Evolutionary conservation across 2,329 filamentous ascomycete species (phyloP).

Genomic region (Alternaria infectoria): DNA sequence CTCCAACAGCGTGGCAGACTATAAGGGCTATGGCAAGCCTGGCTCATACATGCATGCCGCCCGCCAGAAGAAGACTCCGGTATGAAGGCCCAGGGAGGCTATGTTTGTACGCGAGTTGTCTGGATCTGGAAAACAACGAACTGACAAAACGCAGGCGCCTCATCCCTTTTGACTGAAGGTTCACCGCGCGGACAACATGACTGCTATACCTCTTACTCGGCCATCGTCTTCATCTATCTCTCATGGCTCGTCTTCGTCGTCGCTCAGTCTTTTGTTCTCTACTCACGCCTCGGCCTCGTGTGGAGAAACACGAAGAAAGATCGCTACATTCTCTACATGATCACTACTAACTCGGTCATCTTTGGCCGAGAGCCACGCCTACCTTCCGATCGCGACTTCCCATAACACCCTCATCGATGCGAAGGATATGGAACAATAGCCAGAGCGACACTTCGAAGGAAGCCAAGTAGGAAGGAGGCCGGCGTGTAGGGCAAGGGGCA

Average conservation of each 20-base stretch:
- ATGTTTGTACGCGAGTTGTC: neutral
- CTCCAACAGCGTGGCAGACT: neutral
- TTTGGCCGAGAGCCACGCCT: slow-evolving; percentile 46
- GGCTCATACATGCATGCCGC: neutral
- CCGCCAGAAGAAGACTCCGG: neutral
- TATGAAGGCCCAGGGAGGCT: neutral
- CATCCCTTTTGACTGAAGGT: neutral
- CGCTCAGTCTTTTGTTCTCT: slow-evolving; percentile 65
- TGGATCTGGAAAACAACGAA: neutral
- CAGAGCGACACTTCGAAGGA: neutral
- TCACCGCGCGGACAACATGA: neutral
- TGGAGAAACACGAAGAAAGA: slow-evolving; percentile 41
- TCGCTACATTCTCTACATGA: slow-evolving; percentile 59
- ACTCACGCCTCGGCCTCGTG: slow-evolving; percentile 66
- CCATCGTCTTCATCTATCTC: slow-evolving; percentile 55
- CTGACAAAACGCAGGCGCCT: neutral
- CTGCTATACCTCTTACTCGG: slow-evolving; percentile 27
- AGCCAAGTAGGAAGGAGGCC: neutral
- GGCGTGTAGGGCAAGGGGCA: neutral
- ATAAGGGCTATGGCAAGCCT: neutral
- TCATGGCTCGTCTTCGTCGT: slow-evolving; percentile 66
- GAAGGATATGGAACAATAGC: neutral
- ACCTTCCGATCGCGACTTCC: neutral
- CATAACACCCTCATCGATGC: neutral
- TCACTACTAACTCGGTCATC: slow-evolving; percentile 59